Evolutionary conservation across 2,329 filamentous ascomycete species (phyloP).

Genomic region (Lasiodiplodia gonubiensis): DNA sequence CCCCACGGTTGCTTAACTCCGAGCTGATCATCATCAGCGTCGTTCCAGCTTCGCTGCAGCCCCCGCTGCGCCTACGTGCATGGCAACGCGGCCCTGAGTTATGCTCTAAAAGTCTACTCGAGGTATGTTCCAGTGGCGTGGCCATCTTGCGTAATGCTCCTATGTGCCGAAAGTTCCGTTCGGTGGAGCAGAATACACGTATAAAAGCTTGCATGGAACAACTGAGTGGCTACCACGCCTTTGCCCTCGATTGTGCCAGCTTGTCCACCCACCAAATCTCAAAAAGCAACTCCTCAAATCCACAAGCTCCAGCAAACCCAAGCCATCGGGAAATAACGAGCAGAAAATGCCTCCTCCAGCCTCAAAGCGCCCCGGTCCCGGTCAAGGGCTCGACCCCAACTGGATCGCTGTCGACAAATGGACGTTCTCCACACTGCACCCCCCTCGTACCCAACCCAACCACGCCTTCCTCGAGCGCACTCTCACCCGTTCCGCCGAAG

Average conservation of each 20-base stretch:
- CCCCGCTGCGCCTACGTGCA: not conserved
- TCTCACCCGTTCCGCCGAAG: not conserved
- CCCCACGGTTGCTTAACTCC: not conserved
- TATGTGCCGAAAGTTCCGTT: not conserved
- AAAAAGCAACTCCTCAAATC: not conserved
- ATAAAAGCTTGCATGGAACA: not conserved
- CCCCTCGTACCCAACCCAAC: not conserved
- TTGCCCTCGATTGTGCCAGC: not conserved
- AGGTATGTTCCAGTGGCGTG: not conserved
- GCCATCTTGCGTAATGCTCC: not conserved
- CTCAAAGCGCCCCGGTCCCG: not conserved
- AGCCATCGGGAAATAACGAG: not conserved
- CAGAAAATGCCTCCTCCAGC: not conserved
- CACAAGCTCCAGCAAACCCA: not conserved
- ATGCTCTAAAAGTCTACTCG: not conserved
- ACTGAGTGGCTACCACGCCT: not conserved
- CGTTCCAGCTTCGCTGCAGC: not conserved
- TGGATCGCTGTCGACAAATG: slow-evolving; percentile 15
- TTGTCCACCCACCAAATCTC: not conserved
- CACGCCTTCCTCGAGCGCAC: not conserved
- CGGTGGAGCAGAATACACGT: not conserved
- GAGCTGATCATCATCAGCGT: not conserved
- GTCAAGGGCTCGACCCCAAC: slow-evolving; percentile 7
- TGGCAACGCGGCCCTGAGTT: not conserved
- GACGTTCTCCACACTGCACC: not conserved